Evolutionary conservation across 1,284 basidiomycete species (phyloP).

Genomic region (Heterobasidion occidentale): DNA sequence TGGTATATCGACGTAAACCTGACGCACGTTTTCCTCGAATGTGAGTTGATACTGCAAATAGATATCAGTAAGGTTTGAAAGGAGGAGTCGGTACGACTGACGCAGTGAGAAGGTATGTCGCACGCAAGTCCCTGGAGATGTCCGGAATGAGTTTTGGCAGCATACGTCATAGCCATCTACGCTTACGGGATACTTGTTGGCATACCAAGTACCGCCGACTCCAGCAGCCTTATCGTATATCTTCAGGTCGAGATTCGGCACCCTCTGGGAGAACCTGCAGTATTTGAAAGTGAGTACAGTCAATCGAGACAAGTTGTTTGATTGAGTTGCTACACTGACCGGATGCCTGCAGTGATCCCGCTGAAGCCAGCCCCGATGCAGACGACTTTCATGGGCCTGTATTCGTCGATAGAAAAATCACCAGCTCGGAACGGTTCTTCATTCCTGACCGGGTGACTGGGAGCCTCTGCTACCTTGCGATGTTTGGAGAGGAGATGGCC

Average conservation of each 20-base stretch:
- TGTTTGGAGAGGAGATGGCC: no score
- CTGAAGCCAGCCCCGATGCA: slow-evolving; percentile 43
- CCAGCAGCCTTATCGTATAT: slow-evolving; percentile 54
- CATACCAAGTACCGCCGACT: slow-evolving; percentile 53
- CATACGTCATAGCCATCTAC: neutral
- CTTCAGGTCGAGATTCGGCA: slow-evolving; percentile 44
- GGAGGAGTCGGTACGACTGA: slow-evolving; percentile 16
- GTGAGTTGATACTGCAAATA: slow-evolving; percentile 46
- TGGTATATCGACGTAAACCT: neutral
- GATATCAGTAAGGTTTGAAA: neutral
- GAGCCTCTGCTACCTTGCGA: no score
- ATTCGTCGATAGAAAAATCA: slow-evolving; percentile 33
- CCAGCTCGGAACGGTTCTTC: neutral
- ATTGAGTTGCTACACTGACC: slow-evolving; percentile 19
- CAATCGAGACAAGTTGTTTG: no score
- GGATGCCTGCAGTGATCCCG: slow-evolving; percentile 46
- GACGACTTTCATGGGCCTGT: slow-evolving; percentile 41
- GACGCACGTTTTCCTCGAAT: slow-evolving; percentile 42
- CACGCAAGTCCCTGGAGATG: slow-evolving; percentile 38
- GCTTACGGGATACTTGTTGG: slow-evolving; percentile 27
- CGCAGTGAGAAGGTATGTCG: slow-evolving; percentile 47
- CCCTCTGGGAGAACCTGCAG: slow-evolving; percentile 43
- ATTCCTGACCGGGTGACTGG: no score
- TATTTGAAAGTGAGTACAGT: neutral
- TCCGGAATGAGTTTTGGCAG: slow-evolving; percentile 6